phyloP scores from a whole-genome alignment of 495 filamentous ascomycete genomes.

The Penicillium diatomitis region DNA sequence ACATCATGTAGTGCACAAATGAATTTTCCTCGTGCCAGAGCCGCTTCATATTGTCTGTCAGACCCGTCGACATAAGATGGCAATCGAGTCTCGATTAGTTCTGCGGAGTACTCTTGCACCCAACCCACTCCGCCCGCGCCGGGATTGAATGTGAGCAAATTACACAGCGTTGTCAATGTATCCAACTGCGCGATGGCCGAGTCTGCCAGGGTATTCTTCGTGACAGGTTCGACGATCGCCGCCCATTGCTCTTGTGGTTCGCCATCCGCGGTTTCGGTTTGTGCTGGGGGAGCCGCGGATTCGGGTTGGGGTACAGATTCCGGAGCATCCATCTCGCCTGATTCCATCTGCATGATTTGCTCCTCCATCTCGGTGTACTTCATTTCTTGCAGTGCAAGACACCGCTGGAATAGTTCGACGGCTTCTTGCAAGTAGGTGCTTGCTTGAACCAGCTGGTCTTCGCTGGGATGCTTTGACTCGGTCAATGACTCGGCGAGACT shows the following conservation, averaged over 20 bases:
- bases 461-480: slow-evolving; percentile 34
- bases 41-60: slow-evolving; percentile 40
- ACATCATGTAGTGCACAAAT: slow-evolving; percentile 44
- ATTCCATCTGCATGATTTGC: slow-evolving; percentile 34
- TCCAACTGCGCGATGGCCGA: slow-evolving; percentile 54
- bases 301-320: slow-evolving; percentile 7
- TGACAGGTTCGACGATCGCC: slow-evolving; percentile 51
- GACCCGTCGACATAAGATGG: slow-evolving; percentile 35
- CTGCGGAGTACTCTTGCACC: slow-evolving; percentile 46
- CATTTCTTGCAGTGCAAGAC: slow-evolving; percentile 49
- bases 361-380: slow-evolving; percentile 45
- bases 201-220: slow-evolving; percentile 52
- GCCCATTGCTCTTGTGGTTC: slow-evolving; percentile 50
- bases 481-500: slow-evolving; percentile 51
- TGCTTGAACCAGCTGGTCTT: slow-evolving; percentile 31
- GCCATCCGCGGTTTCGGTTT: slow-evolving; percentile 6
- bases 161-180: slow-evolving; percentile 48
- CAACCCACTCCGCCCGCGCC: slow-evolving; percentile 35
- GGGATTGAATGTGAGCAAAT: slow-evolving; percentile 36
- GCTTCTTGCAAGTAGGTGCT: slow-evolving; percentile 50
- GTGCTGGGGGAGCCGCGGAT: slow-evolving; percentile 4
- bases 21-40: slow-evolving; percentile 46
- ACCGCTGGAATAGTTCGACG: slow-evolving; percentile 52
- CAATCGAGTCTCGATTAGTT: slow-evolving; percentile 38
- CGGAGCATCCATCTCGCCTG: slow-evolving; percentile 16